Evolutionary conservation across 2,329 filamentous ascomycete genomes (phyloP).

Genomic region (Pseudocercospora crystallina): DNA sequence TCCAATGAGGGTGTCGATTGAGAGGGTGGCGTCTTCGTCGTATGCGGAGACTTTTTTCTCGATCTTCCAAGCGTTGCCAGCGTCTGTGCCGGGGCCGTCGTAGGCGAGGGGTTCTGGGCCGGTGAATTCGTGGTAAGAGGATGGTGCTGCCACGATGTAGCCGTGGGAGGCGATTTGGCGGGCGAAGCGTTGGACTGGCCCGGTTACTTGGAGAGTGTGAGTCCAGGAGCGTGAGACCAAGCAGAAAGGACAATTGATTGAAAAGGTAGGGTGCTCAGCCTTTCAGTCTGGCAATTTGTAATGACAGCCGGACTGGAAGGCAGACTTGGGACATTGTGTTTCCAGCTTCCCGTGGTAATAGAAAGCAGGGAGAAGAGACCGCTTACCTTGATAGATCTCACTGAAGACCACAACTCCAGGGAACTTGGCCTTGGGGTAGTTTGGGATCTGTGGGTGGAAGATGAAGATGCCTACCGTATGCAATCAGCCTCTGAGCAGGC

Average conservation of each 20-base stretch:
- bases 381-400: constrained; percentile 88
- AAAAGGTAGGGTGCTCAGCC: too few relatives aligned
- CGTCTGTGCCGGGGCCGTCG: constrained; percentile 82
- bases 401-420: constrained; percentile 86
- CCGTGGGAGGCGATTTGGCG: constrained; percentile 89
- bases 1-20: constrained; percentile 42
- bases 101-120: constrained; percentile 81
- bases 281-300: too few relatives aligned
- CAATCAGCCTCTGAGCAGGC: constrained; percentile 27
- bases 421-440: constrained; percentile 86
- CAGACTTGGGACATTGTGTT: too few relatives aligned
- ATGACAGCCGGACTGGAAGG: too few relatives aligned
- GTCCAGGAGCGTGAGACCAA: too few relatives aligned
- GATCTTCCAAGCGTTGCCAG: constrained; percentile 83
- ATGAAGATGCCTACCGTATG: constrained; percentile 71
- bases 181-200: constrained; percentile 83
- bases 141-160: constrained; percentile 89
- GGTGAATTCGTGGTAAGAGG: constrained; percentile 90
- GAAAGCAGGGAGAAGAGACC: not conserved
- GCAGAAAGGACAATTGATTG: too few relatives aligned
- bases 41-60: constrained; percentile 78
- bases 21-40: constrained; percentile 59
- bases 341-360: too few relatives aligned
- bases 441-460: constrained; percentile 81
- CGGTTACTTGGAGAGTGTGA: constrained; percentile 65